Base-by-base conservation (phyloP, 441 rosid species). In the Gossypium aridum region DNA sequence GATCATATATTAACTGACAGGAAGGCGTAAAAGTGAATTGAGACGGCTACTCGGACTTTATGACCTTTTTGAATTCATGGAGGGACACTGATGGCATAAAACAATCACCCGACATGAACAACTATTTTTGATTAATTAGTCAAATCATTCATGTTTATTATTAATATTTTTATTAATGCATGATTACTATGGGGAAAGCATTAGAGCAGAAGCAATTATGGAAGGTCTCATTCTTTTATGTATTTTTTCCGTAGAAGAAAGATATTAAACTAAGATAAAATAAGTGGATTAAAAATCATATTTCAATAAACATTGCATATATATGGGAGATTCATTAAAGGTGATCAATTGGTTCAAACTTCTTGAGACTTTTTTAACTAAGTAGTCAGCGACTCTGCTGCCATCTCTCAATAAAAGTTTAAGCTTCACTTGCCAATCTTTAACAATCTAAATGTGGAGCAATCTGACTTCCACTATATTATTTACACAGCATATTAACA, bases 41-140 rank as follows among this genome's bases (percentile, higher is more conserved):
- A 19, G 17, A 12, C 34, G 4, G 6, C 34, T 28, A 28, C 34
- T 28, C 4, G 34, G 13, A n/a, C 28, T 64, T 39, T 7, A 10
- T 34, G 16, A 64, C 49, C 7, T 8, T 39, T 19, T 19, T 10
- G 3, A 64, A 37, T 4, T 19, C 28, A 12, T 4, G 26, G 26
- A 19, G 28, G 20, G 70, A 37, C 25, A 64, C 14, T 54, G 3
- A 37, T n/a, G 69, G n/a, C 51, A 16, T 64, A 5, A 31, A 31
- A 31, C 49, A 64, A 34, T 64, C 68, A 8, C 49, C 25, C 49
- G n/a, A 17, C 49, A 34, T 34, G 0, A 16, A 16, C 13, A 64
- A 64, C 68, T 64, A 64, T 64, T 64, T 64, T 34, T 34, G 45
- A 34, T 64, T 34, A 63, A 63, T 34, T 31, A 63, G n/a, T 16